phyloP scores from a whole-genome alignment of 2,329 filamentous ascomycete species.

The Magnaporthales sp. region DNA sequence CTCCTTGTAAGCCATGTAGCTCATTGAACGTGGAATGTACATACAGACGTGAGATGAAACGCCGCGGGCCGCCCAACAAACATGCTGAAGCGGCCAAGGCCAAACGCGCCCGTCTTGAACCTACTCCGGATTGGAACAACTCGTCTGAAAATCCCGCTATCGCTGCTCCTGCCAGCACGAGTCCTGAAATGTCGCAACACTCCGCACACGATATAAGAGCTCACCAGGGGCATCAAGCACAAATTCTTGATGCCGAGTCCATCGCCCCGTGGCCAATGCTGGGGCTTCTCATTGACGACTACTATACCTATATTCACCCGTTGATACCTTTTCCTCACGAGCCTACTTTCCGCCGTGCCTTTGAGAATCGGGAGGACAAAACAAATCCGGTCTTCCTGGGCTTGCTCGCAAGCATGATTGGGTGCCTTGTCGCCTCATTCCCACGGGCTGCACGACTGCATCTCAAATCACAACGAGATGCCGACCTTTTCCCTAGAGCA shows the following conservation, averaged over 20 bases:
- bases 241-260: conserved; percentile 50
- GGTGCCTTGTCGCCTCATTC: conserved; percentile 64
- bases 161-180: neutral
- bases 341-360: conserved; percentile 64
- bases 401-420: conserved; percentile 67
- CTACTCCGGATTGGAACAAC: conserved; percentile 1
- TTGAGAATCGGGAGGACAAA: conserved; percentile 57
- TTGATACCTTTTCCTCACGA: conserved; percentile 72
- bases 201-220: neutral
- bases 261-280: conserved; percentile 64
- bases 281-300: conserved; percentile 66
- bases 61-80: conserved; percentile 50
- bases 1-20: conserved; percentile 48
- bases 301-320: conserved; percentile 75
- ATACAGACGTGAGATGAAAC: conserved; percentile 47
- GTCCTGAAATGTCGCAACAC: neutral
- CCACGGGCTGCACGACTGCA: conserved; percentile 53
- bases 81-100: conserved; percentile 47
- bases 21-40: conserved; percentile 51
- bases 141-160: neutral
- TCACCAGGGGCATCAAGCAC: conserved; percentile 16
- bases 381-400: conserved; percentile 60
- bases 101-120: conserved; percentile 35
- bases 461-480: conserved; percentile 39
- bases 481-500: conserved; percentile 58